Evolutionary conservation across 202 grass and related monocot species (phyloP), one percentile per base, ranked within the genome.

Genomic region (Dendrocalamus latiflorus): DNA sequence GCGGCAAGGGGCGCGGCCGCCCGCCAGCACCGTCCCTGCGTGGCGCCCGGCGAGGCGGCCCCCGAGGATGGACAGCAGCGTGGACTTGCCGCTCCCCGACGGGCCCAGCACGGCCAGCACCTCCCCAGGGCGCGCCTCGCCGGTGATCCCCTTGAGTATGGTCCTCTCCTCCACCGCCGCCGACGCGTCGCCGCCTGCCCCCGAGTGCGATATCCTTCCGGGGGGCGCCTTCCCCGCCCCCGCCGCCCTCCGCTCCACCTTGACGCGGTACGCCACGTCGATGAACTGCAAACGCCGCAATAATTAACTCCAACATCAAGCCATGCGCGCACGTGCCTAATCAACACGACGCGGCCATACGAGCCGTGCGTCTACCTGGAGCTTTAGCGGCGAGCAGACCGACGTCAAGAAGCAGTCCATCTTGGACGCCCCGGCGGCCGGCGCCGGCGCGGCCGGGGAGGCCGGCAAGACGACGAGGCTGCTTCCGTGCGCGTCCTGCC

Each of bases 61-160:
- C 1, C 85, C 95, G 6, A 98, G 82, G 86, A 93, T 89, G 25
- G 91, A 93, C 1, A 98, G 89, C 0, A 98, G 89, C 16, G 96
- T 98, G 6, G 96, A 98, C 60, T 98, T 98, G 26, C 96, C 96
- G 80, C 96, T 95, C 6, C 96, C 96, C 0, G 96, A 98, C 1
- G n/a, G n/a, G n/a, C n/a, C n/a, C n/a, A n/a, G n/a, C n/a, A n/a
- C n/a, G n/a, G n/a, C n/a, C n/a, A n/a, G n/a, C n/a, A n/a, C n/a
- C n/a, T n/a, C n/a, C n/a, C n/a, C n/a, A n/a, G n/a, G n/a, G n/a
- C n/a, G n/a, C n/a, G n/a, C n/a, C n/a, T n/a, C n/a, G n/a, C n/a
- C n/a, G n/a, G n/a, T n/a, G n/a, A n/a, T n/a, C n/a, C n/a, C n/a
- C n/a, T n/a, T n/a, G n/a, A n/a, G n/a, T n/a, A n/a, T n/a, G n/a